A percentile compares a stretch with the other conserved stretches of the same genome.
phyloP scores from a whole-genome alignment of 306 rosid species.

The Mucuna pruriens region DNA sequence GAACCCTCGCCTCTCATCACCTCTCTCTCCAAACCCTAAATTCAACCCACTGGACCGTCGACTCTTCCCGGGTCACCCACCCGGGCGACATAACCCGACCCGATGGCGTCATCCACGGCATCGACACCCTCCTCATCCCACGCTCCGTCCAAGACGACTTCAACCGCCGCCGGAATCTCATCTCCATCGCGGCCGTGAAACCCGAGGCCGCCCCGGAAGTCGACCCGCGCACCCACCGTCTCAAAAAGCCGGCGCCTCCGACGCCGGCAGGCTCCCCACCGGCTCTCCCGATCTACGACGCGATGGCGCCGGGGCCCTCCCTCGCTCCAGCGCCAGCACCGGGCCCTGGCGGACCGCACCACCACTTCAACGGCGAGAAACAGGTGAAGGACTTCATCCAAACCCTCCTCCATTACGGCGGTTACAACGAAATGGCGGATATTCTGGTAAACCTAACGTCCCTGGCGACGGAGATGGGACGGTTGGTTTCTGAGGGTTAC shows the following conservation, averaged over 20 bases:
- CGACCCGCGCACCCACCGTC: conserved; percentile 71
- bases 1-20: conserved; percentile 39
- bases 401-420: conserved; percentile 74
- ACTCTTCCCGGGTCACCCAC: conserved; percentile 48
- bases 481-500: conserved; percentile 79
- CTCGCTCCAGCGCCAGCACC: conserved; percentile 88
- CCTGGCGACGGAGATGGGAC: conserved; percentile 76
- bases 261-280: conserved; percentile 64
- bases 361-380: conserved; percentile 74
- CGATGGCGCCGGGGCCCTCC: conserved; percentile 76
- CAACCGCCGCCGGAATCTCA: conserved; percentile 72
- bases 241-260: conserved; percentile 63
- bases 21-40: conserved; percentile 19
- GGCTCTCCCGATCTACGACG: conserved; percentile 64
- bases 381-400: conserved; percentile 87
- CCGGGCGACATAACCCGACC: conserved; percentile 62
- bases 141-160: conserved; percentile 71
- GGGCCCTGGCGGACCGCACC: conserved; percentile 81
- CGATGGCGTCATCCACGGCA: conserved; percentile 84
- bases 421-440: conserved; percentile 87
- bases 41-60: conserved; percentile 43
- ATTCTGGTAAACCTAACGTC: conserved; percentile 79
- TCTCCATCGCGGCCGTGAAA: conserved; percentile 68
- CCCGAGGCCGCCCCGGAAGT: conserved; percentile 78
- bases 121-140: conserved; percentile 65